phyloP scores from a whole-genome alignment of 2,329 filamentous ascomycete genomes.

The Chaetomium olivaceum region DNA sequence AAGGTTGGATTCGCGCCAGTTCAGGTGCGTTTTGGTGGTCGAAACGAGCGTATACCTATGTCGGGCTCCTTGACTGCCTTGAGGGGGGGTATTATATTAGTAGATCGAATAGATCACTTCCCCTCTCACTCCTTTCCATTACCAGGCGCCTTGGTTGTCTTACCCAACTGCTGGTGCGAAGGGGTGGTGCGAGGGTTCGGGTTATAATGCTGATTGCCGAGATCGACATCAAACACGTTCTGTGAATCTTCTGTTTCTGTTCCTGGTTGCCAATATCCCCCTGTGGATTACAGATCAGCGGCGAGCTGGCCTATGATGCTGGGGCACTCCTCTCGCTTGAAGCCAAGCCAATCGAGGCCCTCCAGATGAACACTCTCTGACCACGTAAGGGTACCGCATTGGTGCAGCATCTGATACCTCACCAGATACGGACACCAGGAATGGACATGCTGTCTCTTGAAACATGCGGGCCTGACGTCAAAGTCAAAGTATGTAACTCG shows the following conservation, averaged over 20 bases:
- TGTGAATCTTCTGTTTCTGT: neutral
- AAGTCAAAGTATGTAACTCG: neutral
- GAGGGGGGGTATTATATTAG: neutral
- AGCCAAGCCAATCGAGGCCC: neutral
- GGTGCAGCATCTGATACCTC: neutral
- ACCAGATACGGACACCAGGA: neutral
- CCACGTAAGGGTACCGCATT: conserved; percentile 18
- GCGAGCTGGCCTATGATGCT: neutral
- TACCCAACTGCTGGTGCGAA: neutral
- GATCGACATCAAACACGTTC: neutral
- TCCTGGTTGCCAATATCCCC: neutral
- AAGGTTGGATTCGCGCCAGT: neutral
- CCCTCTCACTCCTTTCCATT: neutral
- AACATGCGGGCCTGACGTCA: neutral
- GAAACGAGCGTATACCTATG: neutral
- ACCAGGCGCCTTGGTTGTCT: neutral
- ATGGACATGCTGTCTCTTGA: neutral
- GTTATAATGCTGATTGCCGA: neutral
- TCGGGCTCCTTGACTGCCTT: neutral
- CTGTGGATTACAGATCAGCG: too few species aligned
- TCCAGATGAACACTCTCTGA: neutral
- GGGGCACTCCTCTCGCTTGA: neutral
- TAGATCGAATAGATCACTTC: neutral
- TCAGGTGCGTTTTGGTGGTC: neutral
- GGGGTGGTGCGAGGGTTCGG: neutral